These are phyloP conservation scores for Aspergillus sp. DNA, from an alignment of 2,329 filamentous ascomycete species.

Conservation along the genomic window DNA sequence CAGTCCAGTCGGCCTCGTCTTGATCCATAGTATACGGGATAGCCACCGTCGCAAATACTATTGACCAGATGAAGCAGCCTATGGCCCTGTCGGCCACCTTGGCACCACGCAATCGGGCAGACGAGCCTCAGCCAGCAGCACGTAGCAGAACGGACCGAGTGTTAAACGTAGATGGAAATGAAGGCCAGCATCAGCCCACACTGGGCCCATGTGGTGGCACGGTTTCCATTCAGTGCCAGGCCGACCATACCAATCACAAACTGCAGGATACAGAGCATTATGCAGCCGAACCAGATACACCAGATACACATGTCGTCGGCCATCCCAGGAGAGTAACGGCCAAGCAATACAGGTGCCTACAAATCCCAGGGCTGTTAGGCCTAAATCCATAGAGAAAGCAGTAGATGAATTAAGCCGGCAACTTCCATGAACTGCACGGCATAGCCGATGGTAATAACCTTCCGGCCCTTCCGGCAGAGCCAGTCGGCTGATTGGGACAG, in stretches of 20 bases:
- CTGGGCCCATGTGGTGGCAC: constrained; percentile 30
- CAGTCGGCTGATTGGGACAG: constrained; percentile 20
- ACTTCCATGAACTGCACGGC: constrained; percentile 28
- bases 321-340: constrained; percentile 30
- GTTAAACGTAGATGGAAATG: constrained; percentile 45
- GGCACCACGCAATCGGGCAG: constrained; percentile 45
- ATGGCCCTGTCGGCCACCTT: constrained; percentile 38
- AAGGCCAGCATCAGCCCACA: constrained; percentile 27
- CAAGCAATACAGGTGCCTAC: constrained; percentile 37
- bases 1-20: constrained; percentile 20
- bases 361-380: constrained; percentile 36
- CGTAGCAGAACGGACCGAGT: constrained; percentile 48
- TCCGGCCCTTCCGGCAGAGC: constrained; percentile 15
- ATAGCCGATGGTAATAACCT: constrained; percentile 23
- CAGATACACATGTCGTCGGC: constrained; percentile 35
- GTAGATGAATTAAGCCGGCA: constrained; percentile 19
- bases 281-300: constrained; percentile 31
- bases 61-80: constrained; percentile 17
- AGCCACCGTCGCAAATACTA: constrained; percentile 24
- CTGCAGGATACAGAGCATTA: constrained; percentile 25
- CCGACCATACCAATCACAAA: constrained; percentile 34
- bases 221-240: constrained; percentile 13
- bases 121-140: constrained; percentile 46
- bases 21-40: constrained; percentile 31
- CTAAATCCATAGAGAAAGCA: constrained; percentile 31